phyloP scores from a whole-genome alignment of 1,139 yeast genomes.

The Pichia sp. region DNA sequence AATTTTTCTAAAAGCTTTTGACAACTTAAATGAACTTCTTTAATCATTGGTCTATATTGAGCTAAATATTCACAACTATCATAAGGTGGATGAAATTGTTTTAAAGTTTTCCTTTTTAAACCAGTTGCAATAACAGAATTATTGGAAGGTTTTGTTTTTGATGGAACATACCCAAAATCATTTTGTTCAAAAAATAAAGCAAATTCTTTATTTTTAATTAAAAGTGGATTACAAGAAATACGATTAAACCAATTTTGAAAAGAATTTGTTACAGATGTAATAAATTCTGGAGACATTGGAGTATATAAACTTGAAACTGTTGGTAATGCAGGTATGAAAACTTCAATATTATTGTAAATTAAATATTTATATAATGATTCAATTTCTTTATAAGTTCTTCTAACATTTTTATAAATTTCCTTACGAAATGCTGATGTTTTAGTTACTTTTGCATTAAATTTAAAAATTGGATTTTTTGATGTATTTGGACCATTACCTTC shows the following conservation, averaged over 20 bases:
- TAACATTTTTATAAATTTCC: slow-evolving; percentile 59
- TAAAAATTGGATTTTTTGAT: slow-evolving; percentile 42
- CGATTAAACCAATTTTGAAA: slow-evolving; percentile 89
- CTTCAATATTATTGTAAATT: slow-evolving; percentile 78
- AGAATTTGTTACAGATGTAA: slow-evolving; percentile 45
- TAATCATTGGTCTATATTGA: slow-evolving; percentile 78
- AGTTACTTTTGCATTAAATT: slow-evolving; percentile 38
- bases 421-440: slow-evolving; percentile 71
- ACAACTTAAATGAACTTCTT: slow-evolving; percentile 60
- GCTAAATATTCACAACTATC: slow-evolving; percentile 81
- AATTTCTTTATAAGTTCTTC: slow-evolving; percentile 78
- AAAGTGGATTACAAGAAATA: slow-evolving; percentile 64
- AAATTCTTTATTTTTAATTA: slow-evolving; percentile 83
- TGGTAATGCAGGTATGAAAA: slow-evolving; percentile 89
- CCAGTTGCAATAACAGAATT: slow-evolving; percentile 65
- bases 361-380: slow-evolving; percentile 71
- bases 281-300: slow-evolving; percentile 77
- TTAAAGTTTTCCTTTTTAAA: slow-evolving; percentile 75
- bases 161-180: slow-evolving; percentile 68
- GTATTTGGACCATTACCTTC: slow-evolving; percentile 39
- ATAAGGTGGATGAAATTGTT: slow-evolving; percentile 86
- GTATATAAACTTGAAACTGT: slow-evolving; percentile 71
- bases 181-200: slow-evolving; percentile 75
- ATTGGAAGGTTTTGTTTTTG: slow-evolving; percentile 40
- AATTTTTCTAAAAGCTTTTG: slow-evolving; percentile 40